A percentile compares a stretch with the other conserved stretches of the same genome.
Conservation (phyloP, 2,329 filamentous ascomycete genomes). For the Xylaria digitata region DNA sequence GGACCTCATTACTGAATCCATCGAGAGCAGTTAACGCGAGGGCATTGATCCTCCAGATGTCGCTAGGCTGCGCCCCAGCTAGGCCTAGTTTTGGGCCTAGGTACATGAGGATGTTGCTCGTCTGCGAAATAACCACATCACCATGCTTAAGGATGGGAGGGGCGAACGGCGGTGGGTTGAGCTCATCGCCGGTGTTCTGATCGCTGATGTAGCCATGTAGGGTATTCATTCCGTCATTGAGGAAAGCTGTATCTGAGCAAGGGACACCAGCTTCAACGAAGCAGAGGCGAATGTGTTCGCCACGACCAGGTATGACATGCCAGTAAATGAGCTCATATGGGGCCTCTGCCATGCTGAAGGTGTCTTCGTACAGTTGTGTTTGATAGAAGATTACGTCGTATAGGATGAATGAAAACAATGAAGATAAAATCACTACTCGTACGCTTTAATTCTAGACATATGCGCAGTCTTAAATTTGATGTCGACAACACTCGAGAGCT, state of each 20-base stretch:
- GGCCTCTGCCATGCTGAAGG: constrained; percentile 37
- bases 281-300: constrained; percentile 75
- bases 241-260: constrained; percentile 69
- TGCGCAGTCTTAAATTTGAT: too few species aligned
- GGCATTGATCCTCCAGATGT: constrained; percentile 67
- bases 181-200: constrained; percentile 57
- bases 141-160: constrained; percentile 74
- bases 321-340: constrained; percentile 76
- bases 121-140: constrained; percentile 72
- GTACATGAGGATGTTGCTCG: constrained; percentile 77
- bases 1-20: constrained; percentile 73
- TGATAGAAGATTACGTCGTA: too few species aligned
- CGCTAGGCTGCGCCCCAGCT: constrained; percentile 52
- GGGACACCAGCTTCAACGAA: constrained; percentile 73
- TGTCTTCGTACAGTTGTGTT: too few species aligned
- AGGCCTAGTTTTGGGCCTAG: constrained; percentile 70
- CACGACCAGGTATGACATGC: constrained; percentile 75
- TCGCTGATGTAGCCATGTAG: constrained; percentile 52
- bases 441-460: too few species aligned
- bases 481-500: too few species aligned
- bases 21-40: constrained; percentile 76
- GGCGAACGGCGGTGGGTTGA: constrained; percentile 72
- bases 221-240: constrained; percentile 18
- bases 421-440: too few species aligned
- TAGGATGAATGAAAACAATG: too few species aligned